Conservation (phyloP, 306 rosid species). For the Dicorynia guianensis region DNA sequence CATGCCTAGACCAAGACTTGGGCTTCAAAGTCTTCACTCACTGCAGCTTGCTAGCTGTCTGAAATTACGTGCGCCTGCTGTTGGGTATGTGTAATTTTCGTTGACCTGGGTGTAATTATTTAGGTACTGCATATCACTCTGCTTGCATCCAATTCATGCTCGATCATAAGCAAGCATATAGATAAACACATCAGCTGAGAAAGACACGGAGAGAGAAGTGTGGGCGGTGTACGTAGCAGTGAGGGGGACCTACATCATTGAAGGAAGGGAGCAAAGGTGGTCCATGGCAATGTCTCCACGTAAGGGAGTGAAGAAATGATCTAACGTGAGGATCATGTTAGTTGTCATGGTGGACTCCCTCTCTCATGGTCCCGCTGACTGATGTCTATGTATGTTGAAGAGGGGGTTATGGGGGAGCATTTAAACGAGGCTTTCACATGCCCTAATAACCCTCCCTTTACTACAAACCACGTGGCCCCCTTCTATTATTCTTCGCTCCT, state of each 20-base stretch:
- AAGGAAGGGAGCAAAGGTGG: constrained; percentile 59
- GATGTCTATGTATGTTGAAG: constrained; percentile 43
- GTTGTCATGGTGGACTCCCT: constrained; percentile 60
- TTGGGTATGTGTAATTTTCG: constrained; percentile 44
- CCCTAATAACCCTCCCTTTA: constrained; percentile 60
- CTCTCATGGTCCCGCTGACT: constrained; percentile 52
- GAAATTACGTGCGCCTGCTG: constrained; percentile 30
- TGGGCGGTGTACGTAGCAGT: neutral
- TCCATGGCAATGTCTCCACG: constrained; percentile 66
- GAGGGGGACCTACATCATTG: constrained; percentile 56
- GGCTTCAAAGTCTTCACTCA: too few species aligned
- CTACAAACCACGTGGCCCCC: constrained; percentile 80
- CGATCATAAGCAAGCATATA: neutral
- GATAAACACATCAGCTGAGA: neutral
- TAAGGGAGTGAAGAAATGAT: constrained; percentile 53
- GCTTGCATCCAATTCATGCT: neutral
- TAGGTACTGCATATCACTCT: neutral
- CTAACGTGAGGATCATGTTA: constrained; percentile 82
- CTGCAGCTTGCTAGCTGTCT: constrained; percentile 3
- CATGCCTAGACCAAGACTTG: neutral
- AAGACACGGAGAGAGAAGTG: constrained; percentile 29
- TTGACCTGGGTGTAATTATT: constrained; percentile 45
- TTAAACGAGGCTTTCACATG: constrained; percentile 79
- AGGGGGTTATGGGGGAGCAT: constrained; percentile 59
- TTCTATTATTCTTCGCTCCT: constrained; percentile 28